These are phyloP conservation scores for Metschnikowia vanudenii DNA, from an alignment of 805 yeast genomes.

Conservation along the genomic window DNA sequence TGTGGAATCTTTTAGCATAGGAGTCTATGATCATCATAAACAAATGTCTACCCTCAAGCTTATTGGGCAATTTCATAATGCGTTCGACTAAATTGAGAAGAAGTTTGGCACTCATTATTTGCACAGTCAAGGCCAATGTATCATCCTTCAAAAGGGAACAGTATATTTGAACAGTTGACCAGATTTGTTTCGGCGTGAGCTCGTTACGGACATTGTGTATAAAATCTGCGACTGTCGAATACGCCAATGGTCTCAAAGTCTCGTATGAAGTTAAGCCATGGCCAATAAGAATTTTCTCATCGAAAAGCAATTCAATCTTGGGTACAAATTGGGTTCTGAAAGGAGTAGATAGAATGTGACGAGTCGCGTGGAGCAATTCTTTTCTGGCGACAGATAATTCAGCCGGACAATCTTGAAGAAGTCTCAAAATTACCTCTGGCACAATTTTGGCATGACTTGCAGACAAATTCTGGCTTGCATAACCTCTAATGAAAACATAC, in stretches of 20 bases:
- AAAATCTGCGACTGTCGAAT: constrained; percentile 92
- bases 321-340: constrained; percentile 80
- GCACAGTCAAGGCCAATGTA: constrained; percentile 82
- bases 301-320: constrained; percentile 78
- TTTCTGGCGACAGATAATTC: constrained; percentile 89
- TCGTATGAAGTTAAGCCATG: constrained; percentile 90
- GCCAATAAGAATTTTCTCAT: constrained; percentile 85
- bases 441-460: constrained; percentile 51
- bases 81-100: constrained; percentile 85
- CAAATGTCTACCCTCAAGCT: constrained; percentile 78
- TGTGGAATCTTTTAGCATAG: constrained; percentile 75
- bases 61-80: constrained; percentile 76
- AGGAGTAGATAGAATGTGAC: constrained; percentile 92
- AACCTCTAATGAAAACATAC: constrained; percentile 83
- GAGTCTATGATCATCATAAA: constrained; percentile 85
- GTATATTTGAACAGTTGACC: constrained; percentile 83
- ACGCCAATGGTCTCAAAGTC: constrained; percentile 88
- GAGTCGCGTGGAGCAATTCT: constrained; percentile 87
- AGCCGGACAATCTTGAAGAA: constrained; percentile 93
- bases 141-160: constrained; percentile 79
- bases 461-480: constrained; percentile 59
- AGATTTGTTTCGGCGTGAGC: constrained; percentile 75
- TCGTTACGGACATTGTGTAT: constrained; percentile 89
- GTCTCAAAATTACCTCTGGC: constrained; percentile 82
- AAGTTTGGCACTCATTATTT: constrained; percentile 93